Evolutionary conservation across 1,284 basidiomycete genomes (phyloP), one percentile per base, ranked within the genome.

Genomic region (Microbotryum intermedium): DNA sequence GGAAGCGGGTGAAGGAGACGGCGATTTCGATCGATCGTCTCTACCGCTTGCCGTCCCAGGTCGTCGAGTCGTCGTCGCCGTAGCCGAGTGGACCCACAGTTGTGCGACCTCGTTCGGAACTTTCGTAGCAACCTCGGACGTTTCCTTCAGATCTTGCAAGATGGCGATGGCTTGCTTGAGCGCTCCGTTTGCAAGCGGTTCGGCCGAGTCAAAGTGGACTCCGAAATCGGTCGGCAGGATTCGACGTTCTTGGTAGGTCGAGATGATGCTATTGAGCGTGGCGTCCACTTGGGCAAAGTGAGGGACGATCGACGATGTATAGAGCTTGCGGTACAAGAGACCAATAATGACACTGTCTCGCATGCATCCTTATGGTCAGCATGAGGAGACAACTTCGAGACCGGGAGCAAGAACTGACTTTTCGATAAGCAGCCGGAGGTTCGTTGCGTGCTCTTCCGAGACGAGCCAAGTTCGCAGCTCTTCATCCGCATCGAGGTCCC

Each of bases 201-300:
- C 34, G 11, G 34, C 13, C 13, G 34, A 39, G 3, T 39, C 34
- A 39, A 57, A 21, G 49, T 57, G 48, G 29, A 57, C 46, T 21
- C 55, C 55, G 20, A 57, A 43, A 28, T 57, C 47, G 26, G 55
- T 25, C 25, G 55, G 55, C 13, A 42, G 3, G 18, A 57, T 13
- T 6, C 26, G 18, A 26, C 42, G 42, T 23, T 23, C 16, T 16
- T 43, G 48, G 49, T 57, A 57, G 6, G 50, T 42, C 13, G 55
- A 20, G 23, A 57, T 39, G 42, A 57, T 50, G 49, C 50, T 34
- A 26, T 57, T 57, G 23, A 57, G 20, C 16, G 42, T 26, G 20
- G 26, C 21, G 29, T 57, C 34, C 42, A 50, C 49, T 5, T 3
- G 28, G 1, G 21, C 1, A 28, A 43, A 57, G n/a, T 42, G 48